Evolutionary conservation across 2,329 filamentous ascomycete species (phyloP), one percentile per base, ranked within the genome.

Genomic region (Fusarium sp.): DNA sequence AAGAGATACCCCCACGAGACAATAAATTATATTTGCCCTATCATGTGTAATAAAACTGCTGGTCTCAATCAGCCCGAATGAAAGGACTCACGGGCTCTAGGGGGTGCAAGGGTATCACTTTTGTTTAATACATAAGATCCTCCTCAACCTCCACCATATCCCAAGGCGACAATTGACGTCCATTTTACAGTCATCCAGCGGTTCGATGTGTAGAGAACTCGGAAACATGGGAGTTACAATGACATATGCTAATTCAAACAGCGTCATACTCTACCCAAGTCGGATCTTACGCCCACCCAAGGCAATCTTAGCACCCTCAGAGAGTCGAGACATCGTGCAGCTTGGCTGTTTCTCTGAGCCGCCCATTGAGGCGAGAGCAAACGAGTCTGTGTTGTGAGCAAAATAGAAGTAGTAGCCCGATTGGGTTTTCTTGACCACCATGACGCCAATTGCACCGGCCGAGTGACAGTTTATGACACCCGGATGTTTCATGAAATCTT

Each of bases 401-500:
- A 97, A 99, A 80, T 95, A 95, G 54, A 99, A 87, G 77, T 92
- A 94, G 70, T 93, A 89, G 2, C 94, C 94, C 24, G 88, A 85
- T 14, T 83, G 84, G 1, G 88, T 91, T 83, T 94, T 96, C 83
- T 98, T 98, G 74, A 98, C 92, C 1, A 90, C 90, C 83, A 99
- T 90, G 61, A 97, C 88, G 4, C 96, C 96, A 75, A 99, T 97
- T 30, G 95, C 94, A 5, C 93, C 94, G n/a, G 89, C 85, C 13
- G 93, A 95, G 57, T 91, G 88, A 74, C 94, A 96, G 74, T 91
- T 85, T 72, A 84, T 86, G 67, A 99, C 94, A 53, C 94, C 93
- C 0, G 94, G 92, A 77, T 98, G 96, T 46, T 90, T 87, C 90
- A 97, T 96, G 77, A 99, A 99, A 77, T 98, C 96, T n/a, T 91